Percentiles rank a stretch among this genome's conserved stretches.
phyloP scores from a whole-genome alignment of 2,329 filamentous ascomycete genomes.

The Alternaria angustiovoidea region DNA sequence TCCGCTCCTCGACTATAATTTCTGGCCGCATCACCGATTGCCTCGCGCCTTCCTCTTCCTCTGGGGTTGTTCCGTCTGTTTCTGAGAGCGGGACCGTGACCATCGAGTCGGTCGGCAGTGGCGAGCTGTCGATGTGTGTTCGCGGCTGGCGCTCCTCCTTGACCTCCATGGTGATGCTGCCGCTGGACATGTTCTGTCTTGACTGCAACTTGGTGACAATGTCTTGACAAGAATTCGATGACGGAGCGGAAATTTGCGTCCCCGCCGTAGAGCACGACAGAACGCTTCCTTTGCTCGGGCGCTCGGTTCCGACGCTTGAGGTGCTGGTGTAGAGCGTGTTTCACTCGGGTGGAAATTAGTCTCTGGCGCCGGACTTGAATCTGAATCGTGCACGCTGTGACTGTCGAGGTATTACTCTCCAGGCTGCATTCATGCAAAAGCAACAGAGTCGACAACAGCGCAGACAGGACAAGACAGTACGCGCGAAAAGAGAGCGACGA shows the following conservation, averaged over 20 bases:
- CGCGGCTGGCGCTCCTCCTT: slow-evolving; percentile 29
- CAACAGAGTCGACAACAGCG: slow-evolving; percentile 6
- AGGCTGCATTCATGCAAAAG: neutral
- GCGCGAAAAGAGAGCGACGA: slow-evolving; percentile 13
- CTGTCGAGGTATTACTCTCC: neutral
- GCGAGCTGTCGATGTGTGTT: slow-evolving; percentile 40
- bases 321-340: slow-evolving; percentile 32
- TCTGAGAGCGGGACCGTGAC: slow-evolving; percentile 79
- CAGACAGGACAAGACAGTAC: slow-evolving; percentile 2
- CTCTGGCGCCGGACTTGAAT: slow-evolving; percentile 10
- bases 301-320: slow-evolving; percentile 19
- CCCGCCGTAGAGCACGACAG: slow-evolving; percentile 6
- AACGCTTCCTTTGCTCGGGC: slow-evolving; percentile 8
- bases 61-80: slow-evolving; percentile 56
- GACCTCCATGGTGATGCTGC: slow-evolving; percentile 29
- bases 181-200: neutral
- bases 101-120: slow-evolving; percentile 70
- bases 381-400: slow-evolving; percentile 2
- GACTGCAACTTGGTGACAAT: no score
- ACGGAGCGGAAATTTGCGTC: slow-evolving; percentile 8
- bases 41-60: slow-evolving; percentile 34
- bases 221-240: neutral
- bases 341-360: slow-evolving; percentile 27
- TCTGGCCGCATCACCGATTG: slow-evolving; percentile 30
- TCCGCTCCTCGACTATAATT: slow-evolving; percentile 44